These are phyloP conservation scores for Teunomyces funiuensis DNA, from an alignment of 805 yeast genomes.

Conservation along the genomic window DNA sequence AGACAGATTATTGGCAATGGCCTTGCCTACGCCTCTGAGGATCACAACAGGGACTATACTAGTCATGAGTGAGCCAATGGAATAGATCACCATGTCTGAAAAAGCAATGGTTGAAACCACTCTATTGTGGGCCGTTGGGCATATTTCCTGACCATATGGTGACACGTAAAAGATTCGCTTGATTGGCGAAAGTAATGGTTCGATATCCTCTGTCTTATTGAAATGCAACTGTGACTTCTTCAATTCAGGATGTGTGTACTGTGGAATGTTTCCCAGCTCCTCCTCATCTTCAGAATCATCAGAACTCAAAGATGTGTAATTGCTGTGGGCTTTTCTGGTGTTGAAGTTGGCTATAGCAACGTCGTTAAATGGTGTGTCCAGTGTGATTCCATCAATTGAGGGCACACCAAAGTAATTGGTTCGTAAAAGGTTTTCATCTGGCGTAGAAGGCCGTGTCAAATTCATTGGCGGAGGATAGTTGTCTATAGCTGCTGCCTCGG, in stretches of 20 bases:
- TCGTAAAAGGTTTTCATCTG: constrained; percentile 9
- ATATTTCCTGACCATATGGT: constrained; percentile 83
- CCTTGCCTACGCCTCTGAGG: constrained; percentile 68
- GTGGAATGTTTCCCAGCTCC: constrained; percentile 62
- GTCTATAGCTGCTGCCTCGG: constrained; percentile 15
- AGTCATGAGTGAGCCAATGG: constrained; percentile 89
- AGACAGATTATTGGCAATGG: constrained; percentile 37
- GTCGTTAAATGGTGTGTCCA: constrained; percentile 5
- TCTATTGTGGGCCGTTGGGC: constrained; percentile 68
- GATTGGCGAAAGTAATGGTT: constrained; percentile 74
- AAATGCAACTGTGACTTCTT: constrained; percentile 73
- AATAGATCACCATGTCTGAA: constrained; percentile 62
- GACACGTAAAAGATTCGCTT: constrained; percentile 74
- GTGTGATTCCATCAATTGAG: constrained; percentile 6
- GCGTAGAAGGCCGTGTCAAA: constrained; percentile 18
- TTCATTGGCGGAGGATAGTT: constrained; percentile 19
- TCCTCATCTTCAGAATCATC: constrained; percentile 25
- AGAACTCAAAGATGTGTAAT: neutral
- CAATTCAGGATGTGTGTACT: constrained; percentile 77
- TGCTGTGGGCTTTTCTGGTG: neutral
- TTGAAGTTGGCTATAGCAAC: constrained; percentile 5
- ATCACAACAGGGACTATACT: constrained; percentile 79
- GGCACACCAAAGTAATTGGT: constrained; percentile 7
- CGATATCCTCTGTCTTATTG: constrained; percentile 51
- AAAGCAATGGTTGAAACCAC: constrained; percentile 51